Percentiles rank a stretch among this genome's conserved stretches.
These are phyloP conservation scores for Eucalyptus coolabah DNA, from an alignment of 345 rosid genomes.

Conservation along the genomic window DNA sequence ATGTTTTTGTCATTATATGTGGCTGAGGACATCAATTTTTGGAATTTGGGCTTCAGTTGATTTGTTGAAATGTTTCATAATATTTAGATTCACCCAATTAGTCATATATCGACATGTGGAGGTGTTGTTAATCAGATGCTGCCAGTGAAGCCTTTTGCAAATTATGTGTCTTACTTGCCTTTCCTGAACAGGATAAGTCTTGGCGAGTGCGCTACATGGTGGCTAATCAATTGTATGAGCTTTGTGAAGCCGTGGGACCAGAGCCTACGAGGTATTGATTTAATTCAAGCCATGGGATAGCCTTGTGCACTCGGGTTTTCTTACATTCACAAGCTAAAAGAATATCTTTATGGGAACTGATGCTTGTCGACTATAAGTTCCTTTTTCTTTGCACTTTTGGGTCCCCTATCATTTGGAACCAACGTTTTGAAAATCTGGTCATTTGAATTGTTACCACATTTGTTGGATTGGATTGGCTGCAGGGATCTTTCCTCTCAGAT, in stretches of 20 bases:
- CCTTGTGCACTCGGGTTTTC: not conserved
- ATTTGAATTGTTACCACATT: not conserved
- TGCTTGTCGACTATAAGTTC: not conserved
- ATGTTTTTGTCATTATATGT: not conserved
- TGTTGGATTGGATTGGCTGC: not conserved
- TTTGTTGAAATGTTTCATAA: not conserved
- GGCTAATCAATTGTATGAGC: constrained; percentile 93
- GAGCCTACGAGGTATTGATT: constrained; percentile 75
- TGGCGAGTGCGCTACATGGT: constrained; percentile 99
- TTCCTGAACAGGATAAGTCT: constrained; percentile 65
- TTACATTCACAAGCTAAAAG: not conserved
- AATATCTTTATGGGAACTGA: not conserved
- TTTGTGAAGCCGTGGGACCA: constrained; percentile 95
- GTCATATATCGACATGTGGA: not conserved
- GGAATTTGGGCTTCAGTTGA: not conserved
- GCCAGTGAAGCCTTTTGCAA: not conserved
- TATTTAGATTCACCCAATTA: not conserved
- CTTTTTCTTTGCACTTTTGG: not conserved
- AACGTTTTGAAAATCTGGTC: not conserved
- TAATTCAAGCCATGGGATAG: not conserved
- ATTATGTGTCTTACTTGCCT: not conserved
- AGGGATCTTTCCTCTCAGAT: not conserved
- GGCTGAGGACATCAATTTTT: not conserved
- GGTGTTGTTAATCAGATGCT: not conserved
- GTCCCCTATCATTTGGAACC: not conserved